Evolutionary conservation across 2,329 filamentous ascomycete species (phyloP).

Genomic region (Aspergillus puulaauensis): DNA sequence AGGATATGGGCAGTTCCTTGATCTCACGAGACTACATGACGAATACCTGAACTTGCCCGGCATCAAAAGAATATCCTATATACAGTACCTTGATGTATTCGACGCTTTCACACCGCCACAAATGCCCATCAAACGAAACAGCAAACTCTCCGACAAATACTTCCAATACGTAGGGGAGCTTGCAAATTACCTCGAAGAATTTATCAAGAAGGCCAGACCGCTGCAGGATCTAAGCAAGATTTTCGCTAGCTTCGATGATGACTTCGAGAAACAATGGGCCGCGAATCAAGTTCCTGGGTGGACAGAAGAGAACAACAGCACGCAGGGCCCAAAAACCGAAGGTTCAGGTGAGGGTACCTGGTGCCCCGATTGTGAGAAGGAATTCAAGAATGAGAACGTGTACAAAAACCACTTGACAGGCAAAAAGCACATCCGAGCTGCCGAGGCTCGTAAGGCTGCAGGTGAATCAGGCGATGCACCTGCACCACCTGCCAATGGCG

Average conservation of each 20-base stretch:
- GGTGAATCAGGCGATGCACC: constrained; percentile 38
- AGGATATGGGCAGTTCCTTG: constrained; percentile 87
- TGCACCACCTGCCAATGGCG: constrained; percentile 20
- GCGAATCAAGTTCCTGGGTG: constrained; percentile 78
- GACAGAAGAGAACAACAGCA: constrained; percentile 57
- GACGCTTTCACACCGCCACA: constrained; percentile 78
- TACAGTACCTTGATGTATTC: constrained; percentile 90
- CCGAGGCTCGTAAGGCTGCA: constrained; percentile 59
- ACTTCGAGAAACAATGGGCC: constrained; percentile 82
- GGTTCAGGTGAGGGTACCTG: constrained; percentile 70
- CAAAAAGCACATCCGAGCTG: constrained; percentile 89
- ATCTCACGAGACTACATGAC: constrained; percentile 81
- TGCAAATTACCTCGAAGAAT: constrained; percentile 80
- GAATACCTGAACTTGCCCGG: constrained; percentile 85
- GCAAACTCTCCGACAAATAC: constrained; percentile 91
- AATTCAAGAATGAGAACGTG: constrained; percentile 93
- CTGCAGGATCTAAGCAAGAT: constrained; percentile 82
- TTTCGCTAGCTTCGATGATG: constrained; percentile 71
- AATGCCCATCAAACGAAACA: constrained; percentile 70
- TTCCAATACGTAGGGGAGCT: constrained; percentile 84
- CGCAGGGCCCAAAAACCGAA: constrained; percentile 49
- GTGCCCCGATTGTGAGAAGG: constrained; percentile 90
- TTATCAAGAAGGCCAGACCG: constrained; percentile 80
- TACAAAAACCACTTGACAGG: constrained; percentile 86
- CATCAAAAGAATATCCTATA: constrained; percentile 79